These are phyloP conservation scores for Penstemon newberryi DNA, from an alignment of 257 asterid species.

Conservation along the genomic window DNA sequence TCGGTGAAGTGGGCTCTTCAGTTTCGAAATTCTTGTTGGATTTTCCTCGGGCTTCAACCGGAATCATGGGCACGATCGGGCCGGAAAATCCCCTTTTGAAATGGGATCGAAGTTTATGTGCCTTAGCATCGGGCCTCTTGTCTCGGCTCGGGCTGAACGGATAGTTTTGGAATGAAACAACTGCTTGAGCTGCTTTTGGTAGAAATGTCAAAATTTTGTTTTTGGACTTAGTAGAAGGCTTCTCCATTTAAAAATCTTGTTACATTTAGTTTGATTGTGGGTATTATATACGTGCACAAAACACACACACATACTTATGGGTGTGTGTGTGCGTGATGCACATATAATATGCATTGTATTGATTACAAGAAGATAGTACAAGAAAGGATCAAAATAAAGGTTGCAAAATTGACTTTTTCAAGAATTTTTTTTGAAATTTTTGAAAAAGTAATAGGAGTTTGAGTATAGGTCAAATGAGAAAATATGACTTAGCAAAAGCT, in stretches of 20 bases:
- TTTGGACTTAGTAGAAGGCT: slow-evolving; percentile 33
- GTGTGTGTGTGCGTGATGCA: slow-evolving; percentile 9
- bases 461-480: slow-evolving; percentile 34
- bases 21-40: slow-evolving; percentile 36
- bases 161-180: slow-evolving; percentile 48
- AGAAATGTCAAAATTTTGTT: slow-evolving; percentile 42
- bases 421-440: not conserved
- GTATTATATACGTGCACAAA: slow-evolving; percentile 11
- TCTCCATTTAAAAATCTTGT: slow-evolving; percentile 39
- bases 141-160: slow-evolving; percentile 42
- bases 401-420: slow-evolving; percentile 28
- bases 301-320: slow-evolving; percentile 6
- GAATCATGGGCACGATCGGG: slow-evolving; percentile 43
- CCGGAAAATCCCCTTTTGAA: slow-evolving; percentile 34
- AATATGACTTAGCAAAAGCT: slow-evolving; percentile 27
- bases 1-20: slow-evolving; percentile 59
- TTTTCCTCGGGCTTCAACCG: slow-evolving; percentile 36
- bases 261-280: not conserved
- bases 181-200: slow-evolving; percentile 40
- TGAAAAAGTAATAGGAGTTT: not conserved
- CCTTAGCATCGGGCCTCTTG: slow-evolving; percentile 23
- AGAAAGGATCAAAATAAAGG: slow-evolving; percentile 23
- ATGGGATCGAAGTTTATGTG: slow-evolving; percentile 26
- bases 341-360: not conserved
- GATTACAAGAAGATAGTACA: slow-evolving; percentile 14